phyloP scores from a whole-genome alignment of 2,329 filamentous ascomycete species.

The Camillea tinctor region DNA sequence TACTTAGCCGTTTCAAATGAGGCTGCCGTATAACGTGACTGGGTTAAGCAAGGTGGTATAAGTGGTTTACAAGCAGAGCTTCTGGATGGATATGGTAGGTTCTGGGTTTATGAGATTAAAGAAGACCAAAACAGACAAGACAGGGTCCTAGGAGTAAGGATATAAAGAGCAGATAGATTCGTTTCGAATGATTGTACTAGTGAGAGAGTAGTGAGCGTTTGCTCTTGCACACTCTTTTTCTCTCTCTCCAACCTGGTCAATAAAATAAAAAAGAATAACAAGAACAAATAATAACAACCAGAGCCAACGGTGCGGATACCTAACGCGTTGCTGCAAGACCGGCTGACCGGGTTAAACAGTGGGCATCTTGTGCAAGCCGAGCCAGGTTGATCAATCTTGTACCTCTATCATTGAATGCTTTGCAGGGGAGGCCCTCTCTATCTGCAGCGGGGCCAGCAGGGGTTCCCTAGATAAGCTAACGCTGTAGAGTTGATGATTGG shows the following conservation, averaged over 20 bases:
- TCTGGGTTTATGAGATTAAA: background rate
- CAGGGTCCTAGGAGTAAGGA: background rate
- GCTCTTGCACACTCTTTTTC: no score
- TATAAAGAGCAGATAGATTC: background rate
- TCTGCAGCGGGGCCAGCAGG: background rate
- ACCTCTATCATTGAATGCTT: background rate
- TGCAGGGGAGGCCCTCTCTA: background rate
- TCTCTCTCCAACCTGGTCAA: background rate
- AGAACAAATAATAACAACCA: background rate
- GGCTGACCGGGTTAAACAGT: background rate
- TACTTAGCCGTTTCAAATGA: conserved; percentile 12
- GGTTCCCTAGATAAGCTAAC: background rate
- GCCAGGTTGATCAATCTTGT: background rate
- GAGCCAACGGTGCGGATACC: conserved; percentile 1
- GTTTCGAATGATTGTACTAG: background rate
- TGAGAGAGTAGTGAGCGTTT: no score
- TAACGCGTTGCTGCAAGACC: background rate
- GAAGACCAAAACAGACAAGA: no score
- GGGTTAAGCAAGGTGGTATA: no score
- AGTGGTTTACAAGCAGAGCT: no score
- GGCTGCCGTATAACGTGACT: background rate
- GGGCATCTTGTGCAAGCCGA: background rate
- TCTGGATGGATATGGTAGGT: background rate
- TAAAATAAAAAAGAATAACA: background rate
- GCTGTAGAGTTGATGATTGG: background rate